These are phyloP conservation scores for Diaporthe sp. DNA, from an alignment of 2,329 filamentous ascomycete species.

Conservation along the genomic window DNA sequence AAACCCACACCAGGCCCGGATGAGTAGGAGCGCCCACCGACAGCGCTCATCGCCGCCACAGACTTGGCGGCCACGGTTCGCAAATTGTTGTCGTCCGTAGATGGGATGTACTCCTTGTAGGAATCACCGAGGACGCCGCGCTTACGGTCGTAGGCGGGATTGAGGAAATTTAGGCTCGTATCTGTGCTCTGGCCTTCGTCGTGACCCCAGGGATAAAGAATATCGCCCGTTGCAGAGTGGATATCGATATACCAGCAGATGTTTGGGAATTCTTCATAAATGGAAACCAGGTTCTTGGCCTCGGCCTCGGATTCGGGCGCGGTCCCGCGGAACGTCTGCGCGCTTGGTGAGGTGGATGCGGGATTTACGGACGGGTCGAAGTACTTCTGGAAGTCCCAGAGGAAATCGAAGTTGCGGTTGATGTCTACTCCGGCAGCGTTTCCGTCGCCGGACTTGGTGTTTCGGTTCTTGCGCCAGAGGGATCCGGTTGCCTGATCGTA, in stretches of 20 bases:
- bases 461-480: slow-evolving; percentile 10
- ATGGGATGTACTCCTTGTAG: slow-evolving; percentile 19
- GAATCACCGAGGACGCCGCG: slow-evolving; percentile 2
- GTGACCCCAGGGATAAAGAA: slow-evolving; percentile 2
- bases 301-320: slow-evolving; percentile 11
- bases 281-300: slow-evolving; percentile 9
- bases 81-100: neutral
- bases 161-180: slow-evolving; percentile 10
- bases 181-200: slow-evolving; percentile 3
- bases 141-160: neutral
- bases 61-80: neutral
- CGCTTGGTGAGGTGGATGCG: neutral
- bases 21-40: neutral
- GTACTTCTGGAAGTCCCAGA: slow-evolving; percentile 6
- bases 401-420: slow-evolving; percentile 3
- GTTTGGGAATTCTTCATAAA: neutral
- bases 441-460: slow-evolving; percentile 2
- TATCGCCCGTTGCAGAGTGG: neutral
- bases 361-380: neutral
- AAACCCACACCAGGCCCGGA: slow-evolving; percentile 2
- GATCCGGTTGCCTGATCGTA: slow-evolving; percentile 6
- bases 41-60: neutral
- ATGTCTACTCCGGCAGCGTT: neutral
- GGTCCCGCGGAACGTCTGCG: slow-evolving; percentile 17
- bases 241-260: slow-evolving; percentile 6